Evolutionary conservation across 495 filamentous ascomycete species (phyloP), one percentile per base, ranked within the genome.

Genomic region (Lasiosphaeris hirsuta): DNA sequence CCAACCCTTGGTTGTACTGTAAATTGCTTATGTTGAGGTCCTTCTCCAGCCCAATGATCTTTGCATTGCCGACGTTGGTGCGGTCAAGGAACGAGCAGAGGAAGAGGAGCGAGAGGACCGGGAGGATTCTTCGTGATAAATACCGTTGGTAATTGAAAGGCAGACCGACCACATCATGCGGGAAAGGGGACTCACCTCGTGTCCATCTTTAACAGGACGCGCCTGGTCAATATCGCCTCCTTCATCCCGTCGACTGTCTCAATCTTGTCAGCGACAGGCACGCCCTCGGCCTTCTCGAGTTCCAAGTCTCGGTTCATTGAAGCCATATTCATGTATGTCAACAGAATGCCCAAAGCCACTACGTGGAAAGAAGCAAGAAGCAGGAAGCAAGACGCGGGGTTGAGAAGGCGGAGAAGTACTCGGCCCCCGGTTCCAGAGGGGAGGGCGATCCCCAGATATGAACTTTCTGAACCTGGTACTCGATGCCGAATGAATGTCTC

Each of bases 61-160:
- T 89, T 10, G 91, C 91, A 74, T 96, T 96, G 43, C 91, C 91
- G 36, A 92, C 87, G 62, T 88, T 90, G 10, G 84, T 80, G 67
- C 90, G 81, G 67, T 93, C 90, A 40, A 96, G 79, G 70, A 96
- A 96, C 17, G 75, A 78, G 60, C 76, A 79, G 33, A 81, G 69
- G 64, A 76, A 76, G 33, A 80, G 63, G 19, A 80, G 56, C 8
- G 76, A 71, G 42, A 84, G 71, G 47, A 81, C 56, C 15, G 80
- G 80, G 10, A 80, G 62, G 37, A 81, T 75, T 51, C 76, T 79
- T 30, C 23, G n/a, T n/a, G 23, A 30, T 30, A 30, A 30, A 30
- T 30, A 30, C 23, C 23, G 23, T 30, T 30, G 5, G 23, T 5
- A 30, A 30, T 30, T 30, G 23, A 30, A 30, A 30, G 23, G 23